These are phyloP conservation scores for Candida schatavii DNA, from an alignment of 805 yeast genomes.

Conservation along the genomic window DNA sequence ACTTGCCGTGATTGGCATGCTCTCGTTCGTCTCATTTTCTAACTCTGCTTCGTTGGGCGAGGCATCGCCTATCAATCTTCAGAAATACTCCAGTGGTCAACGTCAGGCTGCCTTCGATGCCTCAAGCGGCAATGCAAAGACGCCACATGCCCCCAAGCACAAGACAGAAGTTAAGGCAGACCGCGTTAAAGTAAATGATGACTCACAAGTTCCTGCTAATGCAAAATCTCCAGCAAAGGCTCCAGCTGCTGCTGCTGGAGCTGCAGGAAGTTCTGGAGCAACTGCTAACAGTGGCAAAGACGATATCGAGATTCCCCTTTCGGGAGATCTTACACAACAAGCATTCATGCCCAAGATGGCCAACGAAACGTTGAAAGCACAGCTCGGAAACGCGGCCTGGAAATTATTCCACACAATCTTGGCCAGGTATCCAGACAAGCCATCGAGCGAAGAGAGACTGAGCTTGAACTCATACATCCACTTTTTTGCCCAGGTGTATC, in stretches of 20 bases:
- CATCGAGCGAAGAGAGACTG: slow-evolving; percentile 57
- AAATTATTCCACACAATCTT: slow-evolving; percentile 82
- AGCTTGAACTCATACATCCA: slow-evolving; percentile 64
- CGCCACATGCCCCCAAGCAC: not conserved
- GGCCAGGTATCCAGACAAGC: slow-evolving; percentile 88
- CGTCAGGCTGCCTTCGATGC: not conserved
- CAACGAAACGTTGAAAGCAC: slow-evolving; percentile 77
- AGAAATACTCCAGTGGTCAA: slow-evolving; percentile 8
- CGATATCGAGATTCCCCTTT: slow-evolving; percentile 5
- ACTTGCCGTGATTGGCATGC: slow-evolving; percentile 20
- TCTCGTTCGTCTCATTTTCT: slow-evolving; percentile 26
- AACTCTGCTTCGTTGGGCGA: slow-evolving; percentile 18
- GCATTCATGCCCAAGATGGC: slow-evolving; percentile 95
- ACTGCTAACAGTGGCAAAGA: not conserved
- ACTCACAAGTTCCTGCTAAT: not conserved
- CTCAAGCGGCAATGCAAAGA: not conserved
- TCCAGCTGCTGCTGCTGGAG: not conserved
- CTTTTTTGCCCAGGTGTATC: slow-evolving; percentile 87
- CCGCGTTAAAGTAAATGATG: not conserved
- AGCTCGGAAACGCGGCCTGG: slow-evolving; percentile 91
- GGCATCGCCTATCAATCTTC: slow-evolving; percentile 20
- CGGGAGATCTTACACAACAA: slow-evolving; percentile 25
- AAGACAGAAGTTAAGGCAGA: not conserved
- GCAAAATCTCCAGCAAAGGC: not conserved
- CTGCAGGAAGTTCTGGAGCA: not conserved